Evolutionary conservation across 805 yeast genomes (phyloP).

Genomic region (Naumovozyma dairenensis): DNA sequence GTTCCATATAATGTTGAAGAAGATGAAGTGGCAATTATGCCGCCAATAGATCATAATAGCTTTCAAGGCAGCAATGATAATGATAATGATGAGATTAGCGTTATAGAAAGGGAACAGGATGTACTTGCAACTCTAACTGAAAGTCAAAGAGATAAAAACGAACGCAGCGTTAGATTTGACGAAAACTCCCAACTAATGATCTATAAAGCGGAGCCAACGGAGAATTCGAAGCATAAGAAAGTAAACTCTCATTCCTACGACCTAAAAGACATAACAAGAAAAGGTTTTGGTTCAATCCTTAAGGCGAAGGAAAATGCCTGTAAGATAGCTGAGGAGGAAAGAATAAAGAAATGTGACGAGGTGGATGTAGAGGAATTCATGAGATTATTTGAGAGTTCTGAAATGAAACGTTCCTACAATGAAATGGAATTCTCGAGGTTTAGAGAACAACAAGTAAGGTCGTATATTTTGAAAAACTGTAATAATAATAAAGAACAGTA

Average conservation of each 20-base stretch:
- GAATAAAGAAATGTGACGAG: conserved; percentile 33
- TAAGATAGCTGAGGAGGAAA: conserved; percentile 28
- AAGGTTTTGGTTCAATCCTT: conserved; percentile 33
- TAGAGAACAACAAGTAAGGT: conserved; percentile 32
- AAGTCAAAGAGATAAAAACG: background rate
- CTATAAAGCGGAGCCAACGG: too few species aligned
- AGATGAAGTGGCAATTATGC: background rate
- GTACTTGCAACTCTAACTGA: background rate
- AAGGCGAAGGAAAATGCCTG: conserved; percentile 30
- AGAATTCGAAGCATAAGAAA: too few species aligned
- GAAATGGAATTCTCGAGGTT: conserved; percentile 28
- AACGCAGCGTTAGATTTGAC: conserved; percentile 4
- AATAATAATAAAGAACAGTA: too few species aligned
- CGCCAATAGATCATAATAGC: background rate
- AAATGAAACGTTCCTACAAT: conserved; percentile 26
- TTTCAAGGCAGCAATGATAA: background rate
- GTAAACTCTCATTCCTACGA: too few species aligned
- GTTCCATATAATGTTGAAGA: conserved; percentile 1
- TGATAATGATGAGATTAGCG: background rate
- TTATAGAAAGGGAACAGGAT: background rate
- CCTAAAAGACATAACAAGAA: too few species aligned
- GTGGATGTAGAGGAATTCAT: conserved; percentile 32
- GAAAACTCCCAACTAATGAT: conserved; percentile 1
- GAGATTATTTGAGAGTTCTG: conserved; percentile 29
- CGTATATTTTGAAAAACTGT: too few species aligned